Evolutionary conservation across 2,329 filamentous ascomycete species (phyloP), one percentile per base, ranked within the genome.

Genomic region (Aspergillus fijiensis): DNA sequence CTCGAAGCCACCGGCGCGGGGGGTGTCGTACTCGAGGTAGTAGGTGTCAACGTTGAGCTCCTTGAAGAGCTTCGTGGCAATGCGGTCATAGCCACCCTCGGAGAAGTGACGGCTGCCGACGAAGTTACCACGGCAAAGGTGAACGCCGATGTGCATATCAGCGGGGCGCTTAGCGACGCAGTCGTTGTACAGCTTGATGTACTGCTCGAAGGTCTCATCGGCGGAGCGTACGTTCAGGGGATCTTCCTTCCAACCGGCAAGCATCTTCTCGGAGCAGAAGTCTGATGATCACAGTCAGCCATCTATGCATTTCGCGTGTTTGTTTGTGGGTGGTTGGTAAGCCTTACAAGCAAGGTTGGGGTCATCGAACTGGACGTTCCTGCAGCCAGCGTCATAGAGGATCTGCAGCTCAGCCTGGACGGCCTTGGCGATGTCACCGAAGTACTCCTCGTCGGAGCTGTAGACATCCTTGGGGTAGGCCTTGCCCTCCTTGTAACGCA

Each of bases 141-240:
- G 90, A 16, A 93, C 87, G 50, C 90, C 90, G 2, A 90, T 83
- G 74, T 92, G 89, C 81, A 92, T 85, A 70, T 92, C 89, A 2
- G 80, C 73, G 0, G 89, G 88, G 0, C 85, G 78, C 67, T 84
- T 83, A 68, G 81, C 78, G 70, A 91, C 81, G 69, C 82, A 85
- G 74, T 89, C 87, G 73, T 92, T 92, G 81, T 92, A 92, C 65
- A 91, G 85, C 62, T 83, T 81, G 73, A 93, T 89, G 76, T 93
- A 93, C 29, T 87, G 85, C 67, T 91, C 87, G 23, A 93, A 84
- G 49, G 91, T 85, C 65, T 88, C 86, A 51, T 90, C 88, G 6
- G 89, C 84, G 1, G 84, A 84, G 73, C 87, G 85, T 56, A 84
- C 84, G 72, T 92, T 91, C 67, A 87, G 82, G 51, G 82, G 76